phyloP scores from a whole-genome alignment of 306 rosid species.

The Medicago ruthenica region DNA sequence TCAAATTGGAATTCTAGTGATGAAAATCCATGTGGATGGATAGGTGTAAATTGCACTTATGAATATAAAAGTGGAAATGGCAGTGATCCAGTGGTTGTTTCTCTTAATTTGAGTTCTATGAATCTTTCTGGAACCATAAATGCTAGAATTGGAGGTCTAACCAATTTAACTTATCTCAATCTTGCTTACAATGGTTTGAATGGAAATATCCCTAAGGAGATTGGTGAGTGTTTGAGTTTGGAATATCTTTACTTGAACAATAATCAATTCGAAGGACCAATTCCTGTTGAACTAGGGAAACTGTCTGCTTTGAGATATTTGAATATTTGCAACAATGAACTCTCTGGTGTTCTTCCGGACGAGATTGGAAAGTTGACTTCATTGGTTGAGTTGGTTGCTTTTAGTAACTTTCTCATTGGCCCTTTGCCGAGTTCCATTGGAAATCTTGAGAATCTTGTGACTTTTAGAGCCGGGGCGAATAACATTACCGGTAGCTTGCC shows the following conservation, averaged over 20 bases:
- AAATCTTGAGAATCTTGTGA: conserved; percentile 68
- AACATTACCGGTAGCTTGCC: conserved; percentile 84
- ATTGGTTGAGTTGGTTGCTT: conserved; percentile 75
- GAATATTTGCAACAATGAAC: conserved; percentile 79
- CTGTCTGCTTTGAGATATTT: conserved; percentile 62
- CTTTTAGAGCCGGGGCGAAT: conserved; percentile 86
- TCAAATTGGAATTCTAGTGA: conserved; percentile 71
- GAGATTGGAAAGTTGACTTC: conserved; percentile 80
- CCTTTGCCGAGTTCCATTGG: conserved; percentile 81
- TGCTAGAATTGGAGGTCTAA: conserved; percentile 63
- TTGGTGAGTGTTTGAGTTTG: conserved; percentile 70
- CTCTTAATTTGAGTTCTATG: conserved; percentile 63
- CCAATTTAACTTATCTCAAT: conserved; percentile 64
- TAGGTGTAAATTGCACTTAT: conserved; percentile 69
- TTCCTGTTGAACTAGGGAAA: conserved; percentile 75
- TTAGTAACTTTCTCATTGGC: conserved; percentile 78
- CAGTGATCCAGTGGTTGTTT: conserved; percentile 55
- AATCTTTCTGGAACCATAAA: conserved; percentile 74
- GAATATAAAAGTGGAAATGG: conserved; percentile 1
- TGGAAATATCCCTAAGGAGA: conserved; percentile 77
- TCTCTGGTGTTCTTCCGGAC: conserved; percentile 68
- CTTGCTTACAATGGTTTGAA: conserved; percentile 60
- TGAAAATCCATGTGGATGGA: conserved; percentile 83
- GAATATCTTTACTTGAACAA: conserved; percentile 66
- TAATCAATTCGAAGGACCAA: conserved; percentile 66